Percentiles rank a stretch among this genome's conserved stretches.
Conservation (phyloP, 2,329 filamentous ascomycete genomes). For the Pseudogymnoascus sp. region DNA sequence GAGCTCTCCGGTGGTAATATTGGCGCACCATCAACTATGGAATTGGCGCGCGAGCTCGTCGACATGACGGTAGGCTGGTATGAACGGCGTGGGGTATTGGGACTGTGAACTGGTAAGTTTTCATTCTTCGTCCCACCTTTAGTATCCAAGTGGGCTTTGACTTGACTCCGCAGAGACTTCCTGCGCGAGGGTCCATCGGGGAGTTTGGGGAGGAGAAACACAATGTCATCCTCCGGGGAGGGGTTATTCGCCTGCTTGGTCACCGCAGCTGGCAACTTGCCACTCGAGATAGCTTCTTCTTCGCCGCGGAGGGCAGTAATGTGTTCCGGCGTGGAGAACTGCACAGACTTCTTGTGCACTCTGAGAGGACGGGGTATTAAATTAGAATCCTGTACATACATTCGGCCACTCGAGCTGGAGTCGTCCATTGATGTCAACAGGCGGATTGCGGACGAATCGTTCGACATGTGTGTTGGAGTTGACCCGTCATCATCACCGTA, state of each 20-base stretch:
- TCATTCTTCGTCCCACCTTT: slow-evolving; percentile 16
- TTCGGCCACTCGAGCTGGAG: slow-evolving; percentile 39
- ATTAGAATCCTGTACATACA: slow-evolving; percentile 32
- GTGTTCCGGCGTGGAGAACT: slow-evolving; percentile 31
- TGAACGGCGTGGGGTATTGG: slow-evolving; percentile 31
- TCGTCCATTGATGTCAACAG: slow-evolving; percentile 57
- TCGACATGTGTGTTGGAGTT: slow-evolving; percentile 36
- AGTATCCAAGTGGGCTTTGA: slow-evolving; percentile 22
- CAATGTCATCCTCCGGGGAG: slow-evolving; percentile 23
- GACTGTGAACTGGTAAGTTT: slow-evolving; percentile 21
- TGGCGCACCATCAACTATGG: slow-evolving; percentile 49
- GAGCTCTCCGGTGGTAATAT: slow-evolving; percentile 57
- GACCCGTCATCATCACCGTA: slow-evolving; percentile 45
- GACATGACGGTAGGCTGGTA: slow-evolving; percentile 41
- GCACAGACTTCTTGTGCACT: slow-evolving; percentile 20
- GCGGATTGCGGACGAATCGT: slow-evolving; percentile 46
- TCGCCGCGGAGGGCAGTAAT: slow-evolving; percentile 31
- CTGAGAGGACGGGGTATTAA: slow-evolving; percentile 19
- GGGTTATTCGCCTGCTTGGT: slow-evolving; percentile 29
- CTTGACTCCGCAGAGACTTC: slow-evolving; percentile 24
- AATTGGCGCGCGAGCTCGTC: slow-evolving; percentile 39
- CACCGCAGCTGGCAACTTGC: slow-evolving; percentile 27
- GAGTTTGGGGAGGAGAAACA: slow-evolving; percentile 39
- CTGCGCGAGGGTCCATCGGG: slow-evolving; percentile 42
- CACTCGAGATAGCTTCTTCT: slow-evolving; percentile 29